Base-by-base conservation (phyloP, 2,329 filamentous ascomycete genomes). In the Epichloe sylvatica region DNA sequence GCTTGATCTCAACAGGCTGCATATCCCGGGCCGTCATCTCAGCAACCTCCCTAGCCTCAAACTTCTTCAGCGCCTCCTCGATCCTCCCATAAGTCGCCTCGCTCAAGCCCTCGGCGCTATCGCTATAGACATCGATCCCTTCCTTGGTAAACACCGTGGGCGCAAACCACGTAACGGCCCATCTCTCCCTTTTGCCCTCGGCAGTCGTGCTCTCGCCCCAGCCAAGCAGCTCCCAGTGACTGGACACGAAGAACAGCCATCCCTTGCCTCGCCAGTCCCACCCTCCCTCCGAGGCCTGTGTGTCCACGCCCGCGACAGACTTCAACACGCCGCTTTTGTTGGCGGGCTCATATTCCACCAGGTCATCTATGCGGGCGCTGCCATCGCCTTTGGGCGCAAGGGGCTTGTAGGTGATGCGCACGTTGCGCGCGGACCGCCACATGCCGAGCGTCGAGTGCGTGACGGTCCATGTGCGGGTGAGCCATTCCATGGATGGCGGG, bases 81-180 rank as follows among this genome's bases (percentile, higher is more conserved):
- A 91, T 77, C 25, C 62, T 70, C 46, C 65, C 67, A 38, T 81
- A 72, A 48, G 80, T 77, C 60, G 70, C 74, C 50, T 75, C 67
- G 49, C 72, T 75, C 54, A 87, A 55, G 0, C 84, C 84, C 53
- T 74, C 75, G 47, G 67, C 73, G 15, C 74, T 71, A 56, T 84
- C 74, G 43, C 78, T 81, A 64, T 91, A 92, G 9, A 94, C 66
- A 66, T 94, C 88, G 33, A 94, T 60, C 0, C 88, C 88, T 50
- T 87, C 85, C 54, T 84, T 83, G 6, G 87, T 92, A 57, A 94
- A 94, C 42, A 90, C 57, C 23, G 86, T 94, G 60, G 85, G 82
- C 54, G 83, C 81, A 64, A 94, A 94, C 74, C 83, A 91, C 4
- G 86, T 94, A 13, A 94, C 85, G 1, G 78, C 80, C 85, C 86